Evolutionary conservation across 306 rosid species (phyloP), one percentile per base, ranked within the genome.

Genomic region (Elaeagnus macrophylla): DNA sequence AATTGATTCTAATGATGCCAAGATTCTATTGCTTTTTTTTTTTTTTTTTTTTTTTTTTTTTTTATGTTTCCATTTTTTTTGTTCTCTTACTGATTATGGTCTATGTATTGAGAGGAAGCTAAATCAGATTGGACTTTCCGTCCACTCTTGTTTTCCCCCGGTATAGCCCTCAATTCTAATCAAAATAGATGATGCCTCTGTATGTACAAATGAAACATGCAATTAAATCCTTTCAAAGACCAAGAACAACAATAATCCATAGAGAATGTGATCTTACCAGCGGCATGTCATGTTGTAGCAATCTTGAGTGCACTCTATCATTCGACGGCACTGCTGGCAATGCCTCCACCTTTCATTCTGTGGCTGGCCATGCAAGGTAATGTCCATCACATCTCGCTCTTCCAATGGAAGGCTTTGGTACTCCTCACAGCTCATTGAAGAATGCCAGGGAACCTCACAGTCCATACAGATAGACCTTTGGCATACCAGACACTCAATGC

Each of bases 271-370:
- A n/a, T 57, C 86, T 81, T 91, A 91, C 97, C 91, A 68, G 85
- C 96, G 69, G 85, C 96, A 91, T 16, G 89, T 79, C 94, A 91
- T 82, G 75, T 81, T 95, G 72, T 83, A 75, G 76, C 95, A 91
- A 53, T 95, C 97, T 44, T 80, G 94, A 50, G 80, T 46, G 60
- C 77, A 88, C 77, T 91, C 96, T 60, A 86, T 84, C 97, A 91
- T 86, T 60, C 71, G 53, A 49, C 73, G 89, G 54, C 97, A 91
- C 59, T 81, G 89, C 77, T 79, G 94, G 79, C 97, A 91, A 48
- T 91, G 91, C 74, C 76, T 79, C 97, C 97, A 86, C 61, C 85
- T 72, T 73, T 90, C 76, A 69, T 74, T 78, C 58, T 69, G 95
- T 32, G 88, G 88, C 70, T 81, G 74, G 37, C 74, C 79, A 67